Conservation (phyloP, 139 green algal species). For the Chlorella sorokiniana region DNA sequence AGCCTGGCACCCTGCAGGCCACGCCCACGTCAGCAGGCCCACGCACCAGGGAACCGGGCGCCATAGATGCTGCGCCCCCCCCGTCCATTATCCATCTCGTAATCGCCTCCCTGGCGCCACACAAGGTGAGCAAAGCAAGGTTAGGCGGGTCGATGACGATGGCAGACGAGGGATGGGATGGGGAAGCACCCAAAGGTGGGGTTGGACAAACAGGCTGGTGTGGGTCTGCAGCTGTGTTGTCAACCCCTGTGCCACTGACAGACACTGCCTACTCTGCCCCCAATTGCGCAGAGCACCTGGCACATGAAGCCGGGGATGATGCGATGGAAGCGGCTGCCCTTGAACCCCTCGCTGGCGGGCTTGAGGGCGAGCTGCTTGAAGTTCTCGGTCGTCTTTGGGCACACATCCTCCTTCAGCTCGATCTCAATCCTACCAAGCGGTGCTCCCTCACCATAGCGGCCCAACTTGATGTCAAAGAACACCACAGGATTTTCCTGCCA, state of each 20-base stretch:
- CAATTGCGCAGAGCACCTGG: too few species aligned
- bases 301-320: conserved; percentile 90
- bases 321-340: conserved; percentile 58
- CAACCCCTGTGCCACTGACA: too few species aligned
- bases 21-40: background rate
- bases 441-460: conserved; percentile 68
- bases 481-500: conserved; percentile 75
- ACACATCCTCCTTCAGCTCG: conserved; percentile 75
- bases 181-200: too few species aligned
- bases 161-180: too few species aligned
- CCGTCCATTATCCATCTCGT: conserved; percentile 67
- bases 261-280: too few species aligned
- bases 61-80: conserved; percentile 71
- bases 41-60: conserved; percentile 75
- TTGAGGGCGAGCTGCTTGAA: conserved; percentile 56
- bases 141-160: too few species aligned
- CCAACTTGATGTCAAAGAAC: conserved; percentile 92
- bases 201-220: too few species aligned
- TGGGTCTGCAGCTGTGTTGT: too few species aligned
- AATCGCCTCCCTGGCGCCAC: conserved; percentile 80
- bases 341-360: conserved; percentile 39
- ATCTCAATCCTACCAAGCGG: conserved; percentile 85
- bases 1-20: background rate
- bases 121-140: too few species aligned
- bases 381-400: conserved; percentile 88